These are phyloP conservation scores for Saccharomyces hybrid DNA, from an alignment of 1,139 yeast genomes.

Conservation along the genomic window DNA sequence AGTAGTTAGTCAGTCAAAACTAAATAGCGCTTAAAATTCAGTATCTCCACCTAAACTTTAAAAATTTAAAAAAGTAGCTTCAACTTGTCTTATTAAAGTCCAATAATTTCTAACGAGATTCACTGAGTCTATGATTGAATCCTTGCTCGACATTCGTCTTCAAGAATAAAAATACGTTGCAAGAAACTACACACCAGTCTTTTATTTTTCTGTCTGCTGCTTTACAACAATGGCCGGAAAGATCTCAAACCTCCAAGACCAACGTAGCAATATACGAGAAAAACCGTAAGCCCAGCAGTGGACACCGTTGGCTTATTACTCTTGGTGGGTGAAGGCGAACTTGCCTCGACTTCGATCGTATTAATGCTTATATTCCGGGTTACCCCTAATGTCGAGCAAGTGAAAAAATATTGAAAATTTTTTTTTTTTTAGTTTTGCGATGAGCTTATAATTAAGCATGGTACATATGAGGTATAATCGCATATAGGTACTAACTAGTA, in stretches of 20 bases:
- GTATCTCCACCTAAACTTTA: not conserved
- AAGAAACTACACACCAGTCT: not conserved
- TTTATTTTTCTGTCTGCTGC: not conserved
- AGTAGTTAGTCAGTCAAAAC: no score
- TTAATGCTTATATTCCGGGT: not conserved
- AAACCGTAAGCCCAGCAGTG: not conserved
- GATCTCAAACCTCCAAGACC: not conserved
- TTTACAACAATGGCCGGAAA: not conserved
- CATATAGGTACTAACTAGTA: not conserved
- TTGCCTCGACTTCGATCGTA: not conserved
- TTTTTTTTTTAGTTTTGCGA: not conserved
- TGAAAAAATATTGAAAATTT: constrained; percentile 4
- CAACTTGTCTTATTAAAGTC: not conserved
- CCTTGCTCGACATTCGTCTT: not conserved
- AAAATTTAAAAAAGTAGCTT: not conserved
- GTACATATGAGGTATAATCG: not conserved
- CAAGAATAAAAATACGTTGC: not conserved
- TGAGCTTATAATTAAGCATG: constrained; percentile 3
- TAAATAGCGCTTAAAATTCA: no score
- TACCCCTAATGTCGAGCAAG: not conserved
- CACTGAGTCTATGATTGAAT: not conserved
- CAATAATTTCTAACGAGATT: not conserved
- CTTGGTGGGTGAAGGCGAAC: not conserved
- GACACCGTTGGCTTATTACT: not conserved
- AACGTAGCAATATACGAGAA: not conserved